A percentile compares a stretch with the other conserved stretches of the same genome.
These are phyloP conservation scores for Pascua sp. DNA, from an alignment of 1,284 basidiomycete genomes.

Conservation along the genomic window DNA sequence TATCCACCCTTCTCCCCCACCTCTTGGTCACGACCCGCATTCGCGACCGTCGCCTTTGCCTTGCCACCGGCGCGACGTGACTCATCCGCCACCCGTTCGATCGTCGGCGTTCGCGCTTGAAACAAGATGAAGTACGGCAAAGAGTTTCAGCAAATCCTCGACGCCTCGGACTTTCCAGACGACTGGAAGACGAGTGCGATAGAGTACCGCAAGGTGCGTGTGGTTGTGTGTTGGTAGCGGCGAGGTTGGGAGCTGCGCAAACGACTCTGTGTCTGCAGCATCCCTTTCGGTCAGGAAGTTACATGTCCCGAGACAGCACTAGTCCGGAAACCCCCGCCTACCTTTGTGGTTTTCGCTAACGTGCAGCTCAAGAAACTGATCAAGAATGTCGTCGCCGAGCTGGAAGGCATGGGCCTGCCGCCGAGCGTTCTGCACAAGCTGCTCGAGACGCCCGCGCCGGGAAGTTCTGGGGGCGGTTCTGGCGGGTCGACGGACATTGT, in stretches of 20 bases:
- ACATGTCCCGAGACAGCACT: background rate
- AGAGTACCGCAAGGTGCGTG: constrained; percentile 72
- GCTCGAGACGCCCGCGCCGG: constrained; percentile 40
- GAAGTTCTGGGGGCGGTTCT: too few species aligned
- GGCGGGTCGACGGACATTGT: too few species aligned
- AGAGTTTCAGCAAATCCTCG: constrained; percentile 49
- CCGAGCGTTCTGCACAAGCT: constrained; percentile 58
- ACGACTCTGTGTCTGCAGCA: background rate
- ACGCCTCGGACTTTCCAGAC: constrained; percentile 46
- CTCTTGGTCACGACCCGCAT: background rate
- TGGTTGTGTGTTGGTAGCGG: background rate
- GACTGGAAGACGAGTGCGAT: constrained; percentile 62
- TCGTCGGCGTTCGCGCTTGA: too few species aligned
- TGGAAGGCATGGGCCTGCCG: constrained; percentile 71
- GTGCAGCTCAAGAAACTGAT: constrained; percentile 85
- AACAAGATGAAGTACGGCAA: constrained; percentile 48
- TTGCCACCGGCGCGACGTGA: background rate
- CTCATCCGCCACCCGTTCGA: too few species aligned
- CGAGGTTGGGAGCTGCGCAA: background rate
- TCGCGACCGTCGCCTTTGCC: background rate
- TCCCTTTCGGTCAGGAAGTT: too few species aligned
- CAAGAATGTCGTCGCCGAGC: constrained; percentile 77
- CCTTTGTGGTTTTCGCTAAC: constrained; percentile 4
- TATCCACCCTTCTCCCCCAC: too few species aligned
- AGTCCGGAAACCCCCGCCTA: background rate